Base-by-base conservation (phyloP, 257 asterid genomes). In the Osmanthus fragrans region DNA sequence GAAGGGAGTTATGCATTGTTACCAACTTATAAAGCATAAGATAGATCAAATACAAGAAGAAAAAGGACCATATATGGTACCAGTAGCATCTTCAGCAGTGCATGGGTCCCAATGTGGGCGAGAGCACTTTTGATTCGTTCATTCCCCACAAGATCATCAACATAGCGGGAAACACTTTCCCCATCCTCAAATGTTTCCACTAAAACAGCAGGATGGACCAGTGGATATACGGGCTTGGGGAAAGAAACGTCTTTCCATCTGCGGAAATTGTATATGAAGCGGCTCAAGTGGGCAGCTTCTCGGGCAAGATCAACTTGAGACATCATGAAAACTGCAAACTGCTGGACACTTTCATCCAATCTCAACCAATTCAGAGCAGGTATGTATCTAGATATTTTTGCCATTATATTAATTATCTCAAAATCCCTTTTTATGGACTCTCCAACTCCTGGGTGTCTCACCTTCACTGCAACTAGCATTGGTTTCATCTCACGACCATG, bases 71-170 rank as follows among this genome's bases (percentile, higher is more conserved):
- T 13, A 80, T 39, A 75, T 56, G 33, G 73, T 88, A 92, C 97
- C 96, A 92, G 85, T 78, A 92, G 97, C 97, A 92, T 92, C 83
- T 93, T 93, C 86, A 93, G 88, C 30, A 91, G 88, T 36, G 97
- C 98, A 88, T 93, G 96, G 70, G 97, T 91, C 74, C 97, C 97
- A 72, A 90, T 93, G 74, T 93, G 96, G 54, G 98, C 98, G 84
- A 93, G 94, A 27, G 91, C 83, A 56, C 90, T 89, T 83, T 89
- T 93, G 71, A 90, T 82, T 63, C 93, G 87, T 58, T 86, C 96
- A 66, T 90, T 86, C 74, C 96, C 98, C 80, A 76, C 82, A 7
- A 69, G 81, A 58, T 84, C 96, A 74, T 93, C 94, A 74, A 93
- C 91, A 87, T 90, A 93, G 64, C 56, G 82, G 13, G 98, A 79